Base-by-base conservation (phyloP, 257 asterid species). In the Scutellaria galericulata region DNA sequence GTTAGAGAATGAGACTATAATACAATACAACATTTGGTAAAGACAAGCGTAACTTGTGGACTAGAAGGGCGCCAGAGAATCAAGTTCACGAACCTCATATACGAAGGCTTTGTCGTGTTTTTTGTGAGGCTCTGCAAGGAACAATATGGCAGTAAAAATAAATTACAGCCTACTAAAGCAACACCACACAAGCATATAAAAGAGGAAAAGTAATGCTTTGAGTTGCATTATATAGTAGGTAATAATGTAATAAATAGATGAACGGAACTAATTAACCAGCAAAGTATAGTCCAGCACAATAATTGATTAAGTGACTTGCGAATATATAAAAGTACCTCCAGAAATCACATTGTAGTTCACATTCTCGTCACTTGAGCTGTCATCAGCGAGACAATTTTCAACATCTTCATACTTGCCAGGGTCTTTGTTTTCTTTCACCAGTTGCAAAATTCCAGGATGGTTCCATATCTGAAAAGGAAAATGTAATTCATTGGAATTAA, bases 371-470 rank as follows among this genome's bases (percentile, higher is more conserved):
- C 93, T 84, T 44, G 96, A 86, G 87, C 90, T 72, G 72, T 86
- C 93, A 67, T 91, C 91, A 4, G 85, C 91, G 72, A 77, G 79
- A 68, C 80, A 68, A 65, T 82, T 83, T 68, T 91, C 97, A 5
- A 81, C 74, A 60, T 77, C 90, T 79, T 86, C 96, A 69, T 70
- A 84, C 74, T 84, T 88, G 53, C 61, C 81, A 66, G 77, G 61
- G 56, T 81, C 93, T 82, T 80, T 88, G 83, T 82, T 85, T 73
- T 89, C 93, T 75, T 86, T 90, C 88, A 74, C 82, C 74, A 94
- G 75, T 85, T 86, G 93, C 86, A 94, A 79, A 82, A 89, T 85
- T 48, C 97, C 97, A 78, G 99, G 99, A 88, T 94, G 99, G 77
- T 94, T 94, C 96, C 96, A 89, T 77, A 93, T 93, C 98, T 91